Evolutionary conservation across 1,284 basidiomycete species (phyloP).

Genomic region (Cerioporus squamosus): DNA sequence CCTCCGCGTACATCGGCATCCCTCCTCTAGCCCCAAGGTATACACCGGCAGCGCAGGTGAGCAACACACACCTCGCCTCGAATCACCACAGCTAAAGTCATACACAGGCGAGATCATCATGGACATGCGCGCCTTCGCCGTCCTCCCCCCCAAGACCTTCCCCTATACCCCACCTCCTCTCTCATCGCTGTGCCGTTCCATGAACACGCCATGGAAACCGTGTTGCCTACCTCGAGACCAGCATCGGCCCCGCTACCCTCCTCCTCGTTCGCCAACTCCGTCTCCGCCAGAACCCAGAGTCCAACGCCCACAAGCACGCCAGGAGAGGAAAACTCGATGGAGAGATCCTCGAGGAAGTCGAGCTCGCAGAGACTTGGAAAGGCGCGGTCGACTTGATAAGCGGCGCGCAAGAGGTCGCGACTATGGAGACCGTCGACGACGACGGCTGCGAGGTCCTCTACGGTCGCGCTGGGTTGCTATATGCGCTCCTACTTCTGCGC

Average conservation of each 20-base stretch:
- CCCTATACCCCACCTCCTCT: conserved; percentile 16
- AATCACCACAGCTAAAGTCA: background rate
- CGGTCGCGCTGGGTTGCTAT: conserved; percentile 58
- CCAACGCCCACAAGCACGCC: conserved; percentile 13
- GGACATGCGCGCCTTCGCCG: conserved; percentile 30
- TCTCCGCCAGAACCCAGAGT: conserved; percentile 19
- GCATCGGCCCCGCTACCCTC: conserved; percentile 37
- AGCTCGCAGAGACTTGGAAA: conserved; percentile 24
- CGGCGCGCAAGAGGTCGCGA: conserved; percentile 28
- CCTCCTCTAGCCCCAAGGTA: conserved; percentile 26
- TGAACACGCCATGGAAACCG: conserved; percentile 24
- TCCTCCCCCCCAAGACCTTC: conserved; percentile 19
- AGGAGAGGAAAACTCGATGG: conserved; percentile 16
- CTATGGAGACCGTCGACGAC: conserved; percentile 25
- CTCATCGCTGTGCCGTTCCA: conserved; percentile 24
- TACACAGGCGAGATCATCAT: conserved; percentile 31
- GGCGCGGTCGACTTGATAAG: conserved; percentile 26
- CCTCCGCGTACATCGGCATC: conserved; percentile 29
- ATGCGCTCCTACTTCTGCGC: conserved; percentile 52
- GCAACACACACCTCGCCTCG: background rate
- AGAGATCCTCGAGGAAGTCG: conserved; percentile 17
- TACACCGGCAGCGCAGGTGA: conserved; percentile 32
- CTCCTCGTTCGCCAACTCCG: conserved; percentile 32
- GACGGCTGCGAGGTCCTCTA: conserved; percentile 61
- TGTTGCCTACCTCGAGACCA: conserved; percentile 38